These are phyloP conservation scores for Biscogniauxia sp. DNA, from an alignment of 2,329 filamentous ascomycete species.

Conservation along the genomic window DNA sequence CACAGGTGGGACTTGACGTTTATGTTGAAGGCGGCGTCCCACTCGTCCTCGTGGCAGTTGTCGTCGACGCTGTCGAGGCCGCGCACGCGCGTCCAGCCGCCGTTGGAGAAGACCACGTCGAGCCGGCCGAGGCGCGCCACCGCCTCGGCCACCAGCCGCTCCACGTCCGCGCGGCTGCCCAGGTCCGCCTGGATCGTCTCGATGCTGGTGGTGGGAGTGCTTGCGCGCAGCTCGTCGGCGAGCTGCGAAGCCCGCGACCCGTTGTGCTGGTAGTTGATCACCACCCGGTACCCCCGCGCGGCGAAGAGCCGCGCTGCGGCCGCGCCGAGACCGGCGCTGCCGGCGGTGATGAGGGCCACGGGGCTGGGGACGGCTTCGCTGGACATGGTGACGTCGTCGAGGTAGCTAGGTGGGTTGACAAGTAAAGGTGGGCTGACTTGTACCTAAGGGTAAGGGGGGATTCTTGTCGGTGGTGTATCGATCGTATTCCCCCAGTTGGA, in stretches of 20 bases:
- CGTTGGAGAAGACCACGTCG: slow-evolving; percentile 78
- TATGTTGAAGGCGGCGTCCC: slow-evolving; percentile 58
- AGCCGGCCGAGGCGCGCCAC: slow-evolving; percentile 62
- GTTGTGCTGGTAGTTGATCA: slow-evolving; percentile 70
- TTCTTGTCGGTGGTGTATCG: neutral
- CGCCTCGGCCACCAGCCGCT: slow-evolving; percentile 56
- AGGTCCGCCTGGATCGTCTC: slow-evolving; percentile 62
- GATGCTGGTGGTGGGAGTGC: too few relatives aligned
- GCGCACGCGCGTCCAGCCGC: slow-evolving; percentile 52
- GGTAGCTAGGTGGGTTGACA: neutral
- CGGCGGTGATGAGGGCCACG: slow-evolving; percentile 49
- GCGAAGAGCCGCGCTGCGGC: slow-evolving; percentile 67
- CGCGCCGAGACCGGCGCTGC: slow-evolving; percentile 67
- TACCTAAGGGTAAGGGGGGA: too few relatives aligned
- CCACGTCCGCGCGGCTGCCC: slow-evolving; percentile 56
- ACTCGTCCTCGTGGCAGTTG: slow-evolving; percentile 55
- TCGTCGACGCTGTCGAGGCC: slow-evolving; percentile 49
- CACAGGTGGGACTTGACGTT: slow-evolving; percentile 63
- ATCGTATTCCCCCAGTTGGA: neutral
- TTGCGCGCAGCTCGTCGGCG: slow-evolving; percentile 49
- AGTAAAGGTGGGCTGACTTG: neutral
- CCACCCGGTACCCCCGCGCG: slow-evolving; percentile 63
- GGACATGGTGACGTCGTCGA: neutral
- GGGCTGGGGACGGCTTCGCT: slow-evolving; percentile 21
- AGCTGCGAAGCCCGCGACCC: slow-evolving; percentile 58